Evolutionary conservation across 768 basidiomycete genomes (phyloP), one percentile per base, ranked within the genome.

Genomic region (Exidia glandulosa): DNA sequence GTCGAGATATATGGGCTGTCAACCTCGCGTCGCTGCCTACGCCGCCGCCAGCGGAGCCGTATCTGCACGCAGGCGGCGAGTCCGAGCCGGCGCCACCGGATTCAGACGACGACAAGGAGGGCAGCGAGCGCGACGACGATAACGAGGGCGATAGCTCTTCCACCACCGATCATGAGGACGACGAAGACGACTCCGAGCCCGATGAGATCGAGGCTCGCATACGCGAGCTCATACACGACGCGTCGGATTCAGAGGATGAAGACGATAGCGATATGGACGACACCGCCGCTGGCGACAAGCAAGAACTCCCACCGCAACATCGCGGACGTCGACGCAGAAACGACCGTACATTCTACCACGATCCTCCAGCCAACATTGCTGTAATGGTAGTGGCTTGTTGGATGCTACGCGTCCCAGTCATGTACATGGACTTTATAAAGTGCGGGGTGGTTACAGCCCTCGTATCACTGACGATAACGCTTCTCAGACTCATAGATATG

Each of bases 1-100:
- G 88, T 68, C 79, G 84, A 65, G 90, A 93, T 66, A 60, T 89
- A n/a, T 93, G 90, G 91, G 79, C 82, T 1, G 73, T 90, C 3
- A 79, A 90, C 70, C 74, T 93, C n/a, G 75, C 75, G 48, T 73
- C 86, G 19, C 72, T 89, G 16, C 80, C 82, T 6, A 72, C 75
- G 41, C 83, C 83, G 10, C 83, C 82, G 0, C 77, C 81, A 10
- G 72, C 83, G 14, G 88, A 88, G 65, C 82, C 86, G 10, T 76
- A 80, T 62, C 66, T 77, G 41, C 72, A 79, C 64, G 64, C 72
- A n/a, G 76, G 19, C 10, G 41, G 41, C 41, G 41, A 45, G 41
- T 45, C 41, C 41, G 41, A 14, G 10, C 41, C 41, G 41, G 41
- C 41, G n/a, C 27, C 33, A 27, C 23, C n/a, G 10, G 32, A 58